Base-by-base conservation (phyloP, 345 rosid genomes). In the Syzygium grande region DNA sequence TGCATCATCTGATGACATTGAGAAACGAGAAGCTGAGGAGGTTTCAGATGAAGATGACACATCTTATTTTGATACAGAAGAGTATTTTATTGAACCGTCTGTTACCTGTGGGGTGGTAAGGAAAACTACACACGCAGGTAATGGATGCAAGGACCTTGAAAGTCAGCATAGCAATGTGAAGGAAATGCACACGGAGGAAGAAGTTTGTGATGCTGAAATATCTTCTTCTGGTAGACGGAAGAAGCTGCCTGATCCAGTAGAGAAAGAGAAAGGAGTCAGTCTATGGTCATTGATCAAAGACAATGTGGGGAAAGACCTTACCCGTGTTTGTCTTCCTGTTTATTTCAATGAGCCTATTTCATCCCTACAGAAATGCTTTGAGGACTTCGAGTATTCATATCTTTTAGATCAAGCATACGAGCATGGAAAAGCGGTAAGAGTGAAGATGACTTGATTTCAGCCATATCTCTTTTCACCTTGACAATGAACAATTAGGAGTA, bases 251-350 rank as follows among this genome's bases (percentile, higher is more conserved):
- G 95, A 93, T 89, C 99, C 99, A 56, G 92, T 94, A 88, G 99
- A 98, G 92, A 96, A 98, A 92, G 99, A 96, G 92, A 96, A 94
- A 93, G 99, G 98, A 84, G 97, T 96, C 46, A 98, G 99, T 90
- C 98, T 98, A 90, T 96, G 99, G 99, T 98, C 99, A 86, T 93
- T 96, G 98, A 98, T 96, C 90, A 98, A 98, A 91, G 99, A 98
- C 94, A 96, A 96, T 77, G 99, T 96, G 85, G 99, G 99, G 85
- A 98, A 98, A 91, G 99, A 98, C 93, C 97, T 98, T 56, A 93
- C 98, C 19, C 92, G 99, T 91, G 98, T 98, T 88, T 98, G 99
- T 88, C 98, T 98, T 83, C 99, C 99, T 55, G 99, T 98, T 85
- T 98, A 94, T 93, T 98, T 98, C 88, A 98, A 98, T 78, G 99